Evolutionary conservation across 768 basidiomycete genomes (phyloP), one percentile per base, ranked within the genome.

Genomic region (Mrakia hoshinonis): DNA sequence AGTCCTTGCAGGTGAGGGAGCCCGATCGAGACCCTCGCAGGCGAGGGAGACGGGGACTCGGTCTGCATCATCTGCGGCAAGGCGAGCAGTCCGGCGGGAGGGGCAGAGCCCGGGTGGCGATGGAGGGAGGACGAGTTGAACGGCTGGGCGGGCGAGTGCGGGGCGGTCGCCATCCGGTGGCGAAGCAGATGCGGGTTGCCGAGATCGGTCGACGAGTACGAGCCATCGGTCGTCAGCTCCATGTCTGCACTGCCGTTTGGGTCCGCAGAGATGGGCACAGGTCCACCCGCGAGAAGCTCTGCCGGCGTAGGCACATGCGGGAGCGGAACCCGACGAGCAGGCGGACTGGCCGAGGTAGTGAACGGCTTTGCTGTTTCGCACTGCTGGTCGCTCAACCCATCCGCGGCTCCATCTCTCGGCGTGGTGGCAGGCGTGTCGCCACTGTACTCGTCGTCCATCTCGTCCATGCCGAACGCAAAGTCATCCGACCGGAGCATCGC

Each of bases 351-450:
- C 20, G 67, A 60, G 12, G 26, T 4, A 52, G 67, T n/a, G 22
- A 34, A 12, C 49, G n/a, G 11, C 39, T 39, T 39, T 26, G 46
- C 49, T 22, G 20, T 20, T 54, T 1, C 49, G 10, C 46, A 38
- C 18, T 38, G 54, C 15, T 29, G 48, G 4, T 64, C 62, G 24
- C 62, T 48, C 39, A 48, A n/a, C 43, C n/a, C 62, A 10, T 64
- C 62, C 2, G 18, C 12, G 34, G 38, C 62, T 46, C 43, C 43
- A 31, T 64, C 62, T 13, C 62, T 43, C 10, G 62, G 62, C 12
- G 62, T 64, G 24, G 62, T 64, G n/a, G 62, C 62, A 46, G 62
- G 62, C 11, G 62, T 64, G 34, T 66, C 64, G 34, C 64, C 48
- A 12, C 64, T 61, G 11, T 36, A 29, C 31, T 61, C 64, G 31